phyloP scores from a whole-genome alignment of 495 filamentous ascomycete genomes.

The Pyronema omphalodes region DNA sequence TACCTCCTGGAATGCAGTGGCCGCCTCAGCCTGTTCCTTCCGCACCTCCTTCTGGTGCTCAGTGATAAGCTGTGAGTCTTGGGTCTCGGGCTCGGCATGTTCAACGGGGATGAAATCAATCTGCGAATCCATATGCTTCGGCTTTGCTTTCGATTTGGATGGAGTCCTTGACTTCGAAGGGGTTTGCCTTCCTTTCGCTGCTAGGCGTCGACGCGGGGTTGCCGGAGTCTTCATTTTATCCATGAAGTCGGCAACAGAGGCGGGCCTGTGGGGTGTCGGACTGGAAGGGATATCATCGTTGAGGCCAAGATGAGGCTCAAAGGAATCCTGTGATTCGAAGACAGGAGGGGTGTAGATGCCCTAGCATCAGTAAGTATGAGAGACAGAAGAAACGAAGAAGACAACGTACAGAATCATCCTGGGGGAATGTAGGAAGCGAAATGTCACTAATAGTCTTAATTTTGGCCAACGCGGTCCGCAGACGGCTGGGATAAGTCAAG shows the following conservation, averaged over 20 bases:
- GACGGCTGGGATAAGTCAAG: slow-evolving; percentile 30
- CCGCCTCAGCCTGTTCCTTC: slow-evolving; percentile 42
- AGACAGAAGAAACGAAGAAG: neutral
- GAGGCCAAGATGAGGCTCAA: neutral
- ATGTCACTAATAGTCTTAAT: slow-evolving; percentile 32
- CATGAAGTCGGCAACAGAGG: too few species aligned
- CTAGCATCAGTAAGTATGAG: slow-evolving; percentile 12
- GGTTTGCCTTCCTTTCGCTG: too few species aligned
- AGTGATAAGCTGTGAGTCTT: slow-evolving; percentile 50
- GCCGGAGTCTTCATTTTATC: too few species aligned
- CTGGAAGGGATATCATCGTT: slow-evolving; percentile 6
- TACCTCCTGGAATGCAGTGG: slow-evolving; percentile 55
- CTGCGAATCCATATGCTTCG: slow-evolving; percentile 61
- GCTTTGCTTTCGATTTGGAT: slow-evolving; percentile 14
- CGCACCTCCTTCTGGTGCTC: slow-evolving; percentile 55
- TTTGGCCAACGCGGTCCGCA: slow-evolving; percentile 32
- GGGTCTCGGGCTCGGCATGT: slow-evolving; percentile 27
- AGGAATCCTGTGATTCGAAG: slow-evolving; percentile 39
- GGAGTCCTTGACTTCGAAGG: neutral
- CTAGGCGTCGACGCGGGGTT: too few species aligned
- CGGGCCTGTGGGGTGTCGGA: slow-evolving; percentile 12
- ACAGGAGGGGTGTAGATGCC: slow-evolving; percentile 20
- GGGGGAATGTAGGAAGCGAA: slow-evolving; percentile 30
- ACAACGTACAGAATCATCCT: slow-evolving; percentile 26
- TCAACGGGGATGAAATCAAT: slow-evolving; percentile 53